A percentile compares a stretch with the other conserved stretches of the same genome.
Evolutionary conservation across 306 rosid genomes (phyloP).

Genomic region (Senna siamea): DNA sequence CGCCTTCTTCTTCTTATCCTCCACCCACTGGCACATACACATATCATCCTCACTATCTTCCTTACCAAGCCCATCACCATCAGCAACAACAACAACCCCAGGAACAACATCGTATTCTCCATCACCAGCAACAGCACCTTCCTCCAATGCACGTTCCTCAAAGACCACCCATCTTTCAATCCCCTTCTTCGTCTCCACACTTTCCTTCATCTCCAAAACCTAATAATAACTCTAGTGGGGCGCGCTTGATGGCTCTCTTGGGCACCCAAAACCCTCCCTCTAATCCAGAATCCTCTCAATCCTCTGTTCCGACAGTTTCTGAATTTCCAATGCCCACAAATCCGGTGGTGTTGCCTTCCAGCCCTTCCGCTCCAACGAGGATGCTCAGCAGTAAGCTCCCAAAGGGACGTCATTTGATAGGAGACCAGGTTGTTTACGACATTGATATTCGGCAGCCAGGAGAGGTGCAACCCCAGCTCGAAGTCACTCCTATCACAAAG

Average conservation of each 20-base stretch:
- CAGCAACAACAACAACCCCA: slow-evolving; percentile 34
- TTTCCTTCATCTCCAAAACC: slow-evolving; percentile 49
- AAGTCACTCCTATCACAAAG: slow-evolving; percentile 78
- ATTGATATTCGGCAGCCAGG: slow-evolving; percentile 60
- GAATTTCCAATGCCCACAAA: slow-evolving; percentile 38
- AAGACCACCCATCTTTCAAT: slow-evolving; percentile 42
- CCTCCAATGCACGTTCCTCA: slow-evolving; percentile 51
- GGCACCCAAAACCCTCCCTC: slow-evolving; percentile 52
- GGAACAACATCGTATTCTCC: slow-evolving; percentile 43
- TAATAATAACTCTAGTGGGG: slow-evolving; percentile 48
- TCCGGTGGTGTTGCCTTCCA: slow-evolving; percentile 26
- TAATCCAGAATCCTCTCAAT: slow-evolving; percentile 38
- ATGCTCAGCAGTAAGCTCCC: slow-evolving; percentile 62
- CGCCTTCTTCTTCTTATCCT: slow-evolving; percentile 71
- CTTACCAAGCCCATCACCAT: slow-evolving; percentile 39
- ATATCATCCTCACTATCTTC: slow-evolving; percentile 55
- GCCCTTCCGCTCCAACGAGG: slow-evolving; percentile 51
- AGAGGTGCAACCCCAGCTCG: slow-evolving; percentile 78
- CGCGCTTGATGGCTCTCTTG: slow-evolving; percentile 58
- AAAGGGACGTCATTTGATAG: slow-evolving; percentile 63
- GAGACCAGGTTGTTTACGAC: slow-evolving; percentile 56
- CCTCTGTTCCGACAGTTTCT: slow-evolving; percentile 33
- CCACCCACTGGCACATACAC: slow-evolving; percentile 67
- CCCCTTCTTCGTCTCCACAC: slow-evolving; percentile 48
- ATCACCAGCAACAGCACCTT: too few species aligned